Evolutionary conservation across 306 rosid genomes (phyloP), one percentile per base, ranked within the genome.

Genomic region (Rosa chinensis): DNA sequence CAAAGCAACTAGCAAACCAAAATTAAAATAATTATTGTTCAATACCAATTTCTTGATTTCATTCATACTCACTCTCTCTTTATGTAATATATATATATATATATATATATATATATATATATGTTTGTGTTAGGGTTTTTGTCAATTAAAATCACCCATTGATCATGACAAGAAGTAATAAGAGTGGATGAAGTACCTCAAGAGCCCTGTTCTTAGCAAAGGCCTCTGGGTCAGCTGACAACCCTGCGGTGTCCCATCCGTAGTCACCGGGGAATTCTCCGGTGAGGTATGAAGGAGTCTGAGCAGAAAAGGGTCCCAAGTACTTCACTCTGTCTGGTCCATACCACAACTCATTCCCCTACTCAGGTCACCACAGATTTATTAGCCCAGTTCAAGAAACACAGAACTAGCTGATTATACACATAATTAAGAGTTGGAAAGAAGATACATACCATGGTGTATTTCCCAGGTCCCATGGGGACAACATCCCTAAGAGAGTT

Each of bases 221-320:
- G 47, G 98, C 97, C 88, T 94, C 97, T 0, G 97, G 97, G 69
- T 94, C 97, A 77, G 97, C 97, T 80, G 93, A 92, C 79, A 92
- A 84, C 1, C 94, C 97, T 23, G 97, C 97, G 74, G 94, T 89
- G 85, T 92, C 97, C 97, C 97, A 92, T 58, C 97, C 94, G 80
- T 94, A 94, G 82, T 92, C 97, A 4, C 94, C 94, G 6, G 97
- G 97, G 72, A 94, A 89, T 71, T 94, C 93, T 82, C 97, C 97
- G 23, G 78, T 92, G 66, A 94, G 74, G 84, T 94, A 94, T 20
- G 97, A 89, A 69, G 97, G 98, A 17, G 92, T 89, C 78, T 90
- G 95, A 74, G 97, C 97, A 55, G 97, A 92, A 81, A 92, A 92
- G 50, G 98, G 97, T 77, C 93, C 98, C 87, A 94, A 87, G 80